Base-by-base conservation (phyloP, 768 basidiomycete species). In the Boletus rubropictus region DNA sequence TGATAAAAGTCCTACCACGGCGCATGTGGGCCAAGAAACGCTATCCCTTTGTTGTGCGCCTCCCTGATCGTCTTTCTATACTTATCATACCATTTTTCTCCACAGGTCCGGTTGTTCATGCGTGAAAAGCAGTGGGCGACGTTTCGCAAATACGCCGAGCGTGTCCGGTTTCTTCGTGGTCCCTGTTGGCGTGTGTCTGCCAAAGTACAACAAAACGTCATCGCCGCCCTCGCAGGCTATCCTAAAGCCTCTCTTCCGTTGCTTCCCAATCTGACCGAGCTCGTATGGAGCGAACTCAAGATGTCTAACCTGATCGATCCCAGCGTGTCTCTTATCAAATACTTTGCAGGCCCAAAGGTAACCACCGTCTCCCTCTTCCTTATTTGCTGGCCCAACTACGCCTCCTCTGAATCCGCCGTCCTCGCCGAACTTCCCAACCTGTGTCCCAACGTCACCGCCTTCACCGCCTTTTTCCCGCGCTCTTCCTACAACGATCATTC, bases 401-500 rank as follows among this genome's bases (percentile, higher is more conserved):
- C 50, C 31, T 44, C 53, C 5, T 50, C 61, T 9, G 59, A 64
- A 32, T 37, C 46, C 12, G 54, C 43, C 2, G 53, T 64, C 22
- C 55, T 64, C 5, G 46, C 55, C 1, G 42, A 56, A 25, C 39
- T 64, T 18, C 57, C 59, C 0, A 48, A 42, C 0, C 35, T 53
- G 7, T 64, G 61, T 41, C 61, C 63, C 10, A 59, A 65, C 18
- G 53, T 64, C 22, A 55, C 49, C 1, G 59, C 58, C 2, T 64
- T 65, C 35, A 60, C 61, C 4, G 52, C 48, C 3, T 56, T 44
- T 28, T 63, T 62, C 22, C 61, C 61, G 3, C 58, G 56, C 11
- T 63, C 58, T 1, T 62, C 61, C 2, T 55, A 62, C 33, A 60
- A 52, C 22, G 61, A 62, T 39, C 48, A 60, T n/a, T 62, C 58